phyloP scores from a whole-genome alignment of 257 asterid genomes.

The Primulina eburnea region DNA sequence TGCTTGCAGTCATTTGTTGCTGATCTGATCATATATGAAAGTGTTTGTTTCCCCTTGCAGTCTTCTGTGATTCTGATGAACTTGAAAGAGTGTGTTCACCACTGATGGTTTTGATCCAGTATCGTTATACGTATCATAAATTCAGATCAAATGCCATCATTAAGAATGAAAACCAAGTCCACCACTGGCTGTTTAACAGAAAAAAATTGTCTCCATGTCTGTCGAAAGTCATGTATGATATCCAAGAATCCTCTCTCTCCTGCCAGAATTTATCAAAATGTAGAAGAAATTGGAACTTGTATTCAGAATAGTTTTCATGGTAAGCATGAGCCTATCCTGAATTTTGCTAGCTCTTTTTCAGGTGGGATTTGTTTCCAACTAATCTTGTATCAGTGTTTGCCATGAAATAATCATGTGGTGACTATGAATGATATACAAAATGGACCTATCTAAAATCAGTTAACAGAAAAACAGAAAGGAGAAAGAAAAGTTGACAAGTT shows the following conservation, averaged over 20 bases:
- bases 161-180: constrained; percentile 77
- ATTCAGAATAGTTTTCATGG: constrained; percentile 50
- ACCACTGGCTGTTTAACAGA: constrained; percentile 52
- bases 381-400: background rate
- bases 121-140: constrained; percentile 32
- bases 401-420: background rate
- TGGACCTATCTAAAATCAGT: background rate
- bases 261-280: constrained; percentile 43
- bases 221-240: constrained; percentile 69
- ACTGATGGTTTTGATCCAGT: constrained; percentile 38
- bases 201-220: constrained; percentile 63
- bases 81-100: constrained; percentile 32
- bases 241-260: constrained; percentile 68
- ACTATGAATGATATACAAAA: background rate
- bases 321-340: constrained; percentile 30
- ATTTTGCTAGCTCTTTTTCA: background rate
- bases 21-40: background rate
- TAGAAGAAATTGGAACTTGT: constrained; percentile 33
- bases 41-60: constrained; percentile 25
- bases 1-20: background rate
- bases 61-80: constrained; percentile 38
- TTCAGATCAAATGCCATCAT: constrained; percentile 80
- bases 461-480: background rate
- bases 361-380: background rate
- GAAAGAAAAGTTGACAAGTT: background rate